Base-by-base conservation (phyloP, 768 basidiomycete genomes). In the Russula earlei region DNA sequence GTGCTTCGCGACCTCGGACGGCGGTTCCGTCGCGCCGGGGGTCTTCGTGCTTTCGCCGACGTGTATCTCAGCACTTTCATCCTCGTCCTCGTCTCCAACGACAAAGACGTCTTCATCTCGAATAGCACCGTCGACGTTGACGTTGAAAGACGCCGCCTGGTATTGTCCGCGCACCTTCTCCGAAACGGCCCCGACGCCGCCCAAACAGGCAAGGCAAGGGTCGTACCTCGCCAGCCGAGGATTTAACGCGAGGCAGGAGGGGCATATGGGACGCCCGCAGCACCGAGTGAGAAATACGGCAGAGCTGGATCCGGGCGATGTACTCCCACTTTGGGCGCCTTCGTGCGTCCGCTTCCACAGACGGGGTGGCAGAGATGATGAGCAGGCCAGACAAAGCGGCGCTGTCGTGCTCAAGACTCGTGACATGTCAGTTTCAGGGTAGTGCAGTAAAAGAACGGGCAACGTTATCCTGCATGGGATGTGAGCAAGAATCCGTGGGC, bases 161-260 rank as follows among this genome's bases (percentile, higher is more conserved):
- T 63, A 45, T 20, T 62, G 49, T 11, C 47, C 57, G 37, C 44
- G 41, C 38, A 33, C 33, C n/a, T 55, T 61, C 27, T 63, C 58
- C 14, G 65, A 57, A 15, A 71, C 65, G 6, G 76, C 75, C 15
- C 67, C 74, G 2, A 81, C 76, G 2, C 84, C 84, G 12, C 75
- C 78, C 2, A 86, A 73, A 64, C 87, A 89, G 7, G 75, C 74
- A 17, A 90, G 68, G 66, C 87, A 90, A 7, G 87, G 87, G 64
- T 87, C 71, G 64, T 88, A 89, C 54, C 81, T 72, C 33, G 74
- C 69, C 20, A 88, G 72, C 17, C 87, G 77, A 0, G 84, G 82
- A 64, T 87, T 88, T 3, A 70, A 65, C 2, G 66, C 53, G 20
- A 84, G 68, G 64, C 87, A 90, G 2, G 65, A 53, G 6, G 74